Evolutionary conservation across 352 stramenopile genomes (phyloP).

Genomic region (Phytopythium litorale): DNA sequence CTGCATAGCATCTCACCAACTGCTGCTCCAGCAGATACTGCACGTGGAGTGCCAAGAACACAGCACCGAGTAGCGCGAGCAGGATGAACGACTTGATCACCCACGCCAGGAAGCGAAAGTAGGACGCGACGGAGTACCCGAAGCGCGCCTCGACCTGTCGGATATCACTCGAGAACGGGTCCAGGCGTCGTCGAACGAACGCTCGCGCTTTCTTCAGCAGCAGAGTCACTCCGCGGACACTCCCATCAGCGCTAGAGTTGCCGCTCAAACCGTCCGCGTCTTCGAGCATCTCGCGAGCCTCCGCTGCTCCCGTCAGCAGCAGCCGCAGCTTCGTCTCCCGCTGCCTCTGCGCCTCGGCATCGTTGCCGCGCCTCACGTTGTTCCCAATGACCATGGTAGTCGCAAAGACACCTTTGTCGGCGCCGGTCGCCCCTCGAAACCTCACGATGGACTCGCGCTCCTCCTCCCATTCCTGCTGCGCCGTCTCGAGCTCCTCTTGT

Average conservation of each 20-base stretch:
- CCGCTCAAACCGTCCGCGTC: slow-evolving; percentile 17
- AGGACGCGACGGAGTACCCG: slow-evolving; percentile 71
- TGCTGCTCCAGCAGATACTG: slow-evolving; percentile 24
- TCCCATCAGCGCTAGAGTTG: slow-evolving; percentile 6
- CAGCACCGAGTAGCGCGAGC: slow-evolving; percentile 41
- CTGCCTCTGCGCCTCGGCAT: slow-evolving; percentile 35
- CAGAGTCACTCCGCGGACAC: slow-evolving; percentile 17
- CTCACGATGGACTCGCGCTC: slow-evolving; percentile 44
- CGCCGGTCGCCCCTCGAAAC: slow-evolving; percentile 21
- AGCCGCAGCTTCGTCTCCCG: slow-evolving; percentile 52
- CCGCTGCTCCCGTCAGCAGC: slow-evolving; percentile 43
- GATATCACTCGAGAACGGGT: slow-evolving; percentile 61
- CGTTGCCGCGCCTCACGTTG: slow-evolving; percentile 16
- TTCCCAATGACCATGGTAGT: slow-evolving; percentile 12
- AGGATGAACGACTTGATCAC: slow-evolving; percentile 71
- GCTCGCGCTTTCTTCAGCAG: slow-evolving; percentile 29
- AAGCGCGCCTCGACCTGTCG: slow-evolving; percentile 79
- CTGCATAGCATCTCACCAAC: background rate
- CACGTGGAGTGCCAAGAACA: slow-evolving; percentile 57
- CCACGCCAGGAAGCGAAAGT: slow-evolving; percentile 79
- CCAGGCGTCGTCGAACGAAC: slow-evolving; percentile 27
- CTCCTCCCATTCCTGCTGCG: slow-evolving; percentile 66
- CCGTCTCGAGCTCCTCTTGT: slow-evolving; percentile 38
- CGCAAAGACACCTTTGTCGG: slow-evolving; percentile 10
- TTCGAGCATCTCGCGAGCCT: slow-evolving; percentile 58